These are phyloP conservation scores for Ogataea polymorpha DNA, from an alignment of 805 yeast genomes.

Conservation along the genomic window DNA sequence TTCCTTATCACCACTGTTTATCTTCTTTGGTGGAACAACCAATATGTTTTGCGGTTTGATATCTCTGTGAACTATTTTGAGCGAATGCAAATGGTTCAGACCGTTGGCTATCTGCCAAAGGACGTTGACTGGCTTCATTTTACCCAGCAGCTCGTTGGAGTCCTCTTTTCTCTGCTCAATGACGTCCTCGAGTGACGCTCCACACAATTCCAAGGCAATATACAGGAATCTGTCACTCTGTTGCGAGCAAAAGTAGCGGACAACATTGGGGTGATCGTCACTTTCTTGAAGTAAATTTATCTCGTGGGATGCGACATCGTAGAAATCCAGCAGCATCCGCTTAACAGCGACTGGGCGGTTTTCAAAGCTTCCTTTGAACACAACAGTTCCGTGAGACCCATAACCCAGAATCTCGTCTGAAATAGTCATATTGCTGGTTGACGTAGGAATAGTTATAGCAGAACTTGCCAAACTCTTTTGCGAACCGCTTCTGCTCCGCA, in stretches of 20 bases:
- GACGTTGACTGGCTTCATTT: slow-evolving; percentile 50
- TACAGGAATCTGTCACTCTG: slow-evolving; percentile 82
- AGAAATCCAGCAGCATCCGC: slow-evolving; percentile 88
- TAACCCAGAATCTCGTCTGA: slow-evolving; percentile 82
- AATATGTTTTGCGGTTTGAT: slow-evolving; percentile 91
- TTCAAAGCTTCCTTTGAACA: slow-evolving; percentile 85
- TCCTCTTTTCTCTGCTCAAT: slow-evolving; percentile 49
- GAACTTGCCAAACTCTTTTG: neutral
- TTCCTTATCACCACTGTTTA: slow-evolving; percentile 24
- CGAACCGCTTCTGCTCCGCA: slow-evolving; percentile 1
- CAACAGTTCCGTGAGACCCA: slow-evolving; percentile 97
- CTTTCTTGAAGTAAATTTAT: slow-evolving; percentile 85
- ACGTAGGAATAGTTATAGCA: slow-evolving; percentile 8
- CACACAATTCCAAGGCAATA: slow-evolving; percentile 90
- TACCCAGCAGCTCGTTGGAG: slow-evolving; percentile 36
- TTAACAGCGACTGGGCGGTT: slow-evolving; percentile 94
- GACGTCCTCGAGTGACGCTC: slow-evolving; percentile 83
- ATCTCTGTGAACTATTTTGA: slow-evolving; percentile 93
- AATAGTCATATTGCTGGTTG: slow-evolving; percentile 47
- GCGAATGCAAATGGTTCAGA: slow-evolving; percentile 76
- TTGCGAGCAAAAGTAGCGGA: slow-evolving; percentile 91
- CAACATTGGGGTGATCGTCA: slow-evolving; percentile 95
- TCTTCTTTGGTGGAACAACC: slow-evolving; percentile 66
- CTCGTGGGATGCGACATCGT: slow-evolving; percentile 91
- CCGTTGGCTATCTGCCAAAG: slow-evolving; percentile 81